phyloP scores from a whole-genome alignment of 495 filamentous ascomycete genomes.

The Xylaria curta region DNA sequence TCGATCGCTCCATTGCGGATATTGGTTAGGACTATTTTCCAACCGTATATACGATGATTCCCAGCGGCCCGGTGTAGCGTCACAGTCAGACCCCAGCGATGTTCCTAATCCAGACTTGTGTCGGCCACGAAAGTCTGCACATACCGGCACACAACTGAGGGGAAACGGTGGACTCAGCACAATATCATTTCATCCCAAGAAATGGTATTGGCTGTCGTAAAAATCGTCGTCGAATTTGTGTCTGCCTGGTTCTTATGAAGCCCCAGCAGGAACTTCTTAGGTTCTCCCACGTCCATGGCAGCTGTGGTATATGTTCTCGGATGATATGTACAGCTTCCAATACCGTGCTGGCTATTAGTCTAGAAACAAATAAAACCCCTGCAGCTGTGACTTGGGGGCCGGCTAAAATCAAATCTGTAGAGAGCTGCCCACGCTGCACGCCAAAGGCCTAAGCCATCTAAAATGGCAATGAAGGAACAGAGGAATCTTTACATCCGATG shows the following conservation, averaged over 20 bases:
- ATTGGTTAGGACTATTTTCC: not conserved
- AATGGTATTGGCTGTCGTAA: not conserved
- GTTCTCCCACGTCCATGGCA: not conserved
- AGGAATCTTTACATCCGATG: constrained; percentile 18
- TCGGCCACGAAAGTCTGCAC: constrained; percentile 7
- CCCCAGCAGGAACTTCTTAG: not conserved
- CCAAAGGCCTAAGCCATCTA: not conserved
- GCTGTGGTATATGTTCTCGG: not conserved
- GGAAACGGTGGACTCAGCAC: constrained; percentile 6
- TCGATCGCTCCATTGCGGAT: constrained; percentile 13
- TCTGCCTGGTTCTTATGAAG: constrained; percentile 9
- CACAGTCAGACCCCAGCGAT: constrained; percentile 8
- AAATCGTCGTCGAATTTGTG: constrained; percentile 14
- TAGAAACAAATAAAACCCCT: not conserved
- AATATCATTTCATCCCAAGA: constrained; percentile 11
- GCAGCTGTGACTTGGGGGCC: constrained; percentile 3
- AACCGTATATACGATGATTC: constrained; percentile 5
- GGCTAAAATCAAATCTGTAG: constrained; percentile 17
- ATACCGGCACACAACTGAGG: not conserved
- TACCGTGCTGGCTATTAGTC: not conserved
- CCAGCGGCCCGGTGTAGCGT: constrained; percentile 19
- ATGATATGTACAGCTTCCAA: constrained; percentile 8
- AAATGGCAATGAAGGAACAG: not conserved
- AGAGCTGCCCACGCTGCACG: not conserved
- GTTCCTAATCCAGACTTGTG: not conserved